Percentiles rank a stretch among this genome's conserved stretches.
phyloP scores from a whole-genome alignment of 768 basidiomycete genomes.

The Leucocoprinus sp. region DNA sequence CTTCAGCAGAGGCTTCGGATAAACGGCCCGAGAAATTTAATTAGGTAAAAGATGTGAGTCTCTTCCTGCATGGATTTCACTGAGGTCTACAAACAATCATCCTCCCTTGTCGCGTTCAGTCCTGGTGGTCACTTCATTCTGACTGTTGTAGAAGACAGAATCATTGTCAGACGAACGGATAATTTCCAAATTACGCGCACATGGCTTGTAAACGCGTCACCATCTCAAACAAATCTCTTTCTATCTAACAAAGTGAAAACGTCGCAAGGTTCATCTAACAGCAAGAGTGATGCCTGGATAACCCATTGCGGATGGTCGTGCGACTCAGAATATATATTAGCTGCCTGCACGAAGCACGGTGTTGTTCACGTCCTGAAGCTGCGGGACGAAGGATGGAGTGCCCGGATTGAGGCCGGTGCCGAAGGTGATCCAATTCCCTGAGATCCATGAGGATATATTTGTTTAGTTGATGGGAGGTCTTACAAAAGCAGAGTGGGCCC shows the following conservation, averaged over 20 bases:
- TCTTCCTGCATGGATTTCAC: slow-evolving; percentile 67
- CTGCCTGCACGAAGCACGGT: slow-evolving; percentile 65
- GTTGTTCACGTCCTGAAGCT: slow-evolving; percentile 74
- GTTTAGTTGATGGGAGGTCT: slow-evolving; percentile 42
- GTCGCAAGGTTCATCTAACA: slow-evolving; percentile 17
- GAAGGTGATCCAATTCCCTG: slow-evolving; percentile 40
- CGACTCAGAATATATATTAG: slow-evolving; percentile 82
- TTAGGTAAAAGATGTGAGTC: background rate
- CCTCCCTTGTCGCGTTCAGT: slow-evolving; percentile 70
- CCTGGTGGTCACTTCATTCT: slow-evolving; percentile 83
- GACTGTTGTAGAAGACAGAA: slow-evolving; percentile 66
- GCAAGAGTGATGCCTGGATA: slow-evolving; percentile 36
- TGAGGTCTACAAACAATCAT: slow-evolving; percentile 71
- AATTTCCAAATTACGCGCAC: slow-evolving; percentile 78
- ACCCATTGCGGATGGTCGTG: slow-evolving; percentile 80
- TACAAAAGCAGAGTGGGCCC: slow-evolving; percentile 84
- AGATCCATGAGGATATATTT: background rate
- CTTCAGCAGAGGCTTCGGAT: background rate
- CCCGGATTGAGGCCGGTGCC: slow-evolving; percentile 69
- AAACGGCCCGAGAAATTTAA: background rate
- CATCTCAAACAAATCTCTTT: slow-evolving; percentile 40
- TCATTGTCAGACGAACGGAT: slow-evolving; percentile 79
- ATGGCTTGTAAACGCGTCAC: slow-evolving; percentile 57
- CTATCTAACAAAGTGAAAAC: slow-evolving; percentile 26
- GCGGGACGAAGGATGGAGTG: slow-evolving; percentile 70